Percentiles rank a stretch among this genome's conserved stretches.
Evolutionary conservation across 2,329 filamentous ascomycete species (phyloP).

Genomic region (Canariomyces notabilis): DNA sequence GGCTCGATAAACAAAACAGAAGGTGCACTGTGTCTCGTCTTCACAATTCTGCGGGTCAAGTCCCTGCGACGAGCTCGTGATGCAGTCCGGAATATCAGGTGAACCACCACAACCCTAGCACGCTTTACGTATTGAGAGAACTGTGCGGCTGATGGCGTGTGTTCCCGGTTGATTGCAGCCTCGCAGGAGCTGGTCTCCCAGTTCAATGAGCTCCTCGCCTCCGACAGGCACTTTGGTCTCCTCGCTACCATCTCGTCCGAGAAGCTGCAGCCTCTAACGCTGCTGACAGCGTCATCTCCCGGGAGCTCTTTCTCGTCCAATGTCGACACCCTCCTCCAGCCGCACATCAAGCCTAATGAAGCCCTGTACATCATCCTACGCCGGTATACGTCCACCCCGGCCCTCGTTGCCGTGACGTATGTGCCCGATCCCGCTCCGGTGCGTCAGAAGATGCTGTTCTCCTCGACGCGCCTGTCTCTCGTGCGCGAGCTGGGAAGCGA

Average conservation of each 20-base stretch:
- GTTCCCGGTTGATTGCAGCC: conserved; percentile 41
- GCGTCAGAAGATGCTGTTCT: conserved; percentile 83
- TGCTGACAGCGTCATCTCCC: conserved; percentile 48
- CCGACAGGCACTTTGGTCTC: conserved; percentile 60
- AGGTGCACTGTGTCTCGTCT: no score
- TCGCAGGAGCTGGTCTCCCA: conserved; percentile 71
- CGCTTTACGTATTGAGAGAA: not conserved
- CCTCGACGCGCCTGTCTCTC: conserved; percentile 69
- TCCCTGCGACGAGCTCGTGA: conserved; percentile 5
- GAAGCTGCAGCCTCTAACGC: conserved; percentile 55
- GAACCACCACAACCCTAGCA: not conserved
- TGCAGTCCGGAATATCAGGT: conserved; percentile 28
- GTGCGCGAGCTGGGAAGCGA: conserved; percentile 73
- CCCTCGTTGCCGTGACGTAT: conserved; percentile 68
- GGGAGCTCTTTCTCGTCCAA: conserved; percentile 60
- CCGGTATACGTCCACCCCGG: conserved; percentile 52
- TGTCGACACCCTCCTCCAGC: conserved; percentile 51
- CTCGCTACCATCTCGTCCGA: conserved; percentile 67
- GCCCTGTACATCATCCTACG: conserved; percentile 73
- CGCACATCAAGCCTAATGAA: conserved; percentile 59
- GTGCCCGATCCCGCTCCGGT: conserved; percentile 74
- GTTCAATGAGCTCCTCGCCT: conserved; percentile 65
- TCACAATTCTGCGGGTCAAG: not conserved
- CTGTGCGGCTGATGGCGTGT: not conserved
- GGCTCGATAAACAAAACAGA: no score